Conservation (phyloP, 176 grass and related monocot genomes). For the Oryza rufipogon region DNA sequence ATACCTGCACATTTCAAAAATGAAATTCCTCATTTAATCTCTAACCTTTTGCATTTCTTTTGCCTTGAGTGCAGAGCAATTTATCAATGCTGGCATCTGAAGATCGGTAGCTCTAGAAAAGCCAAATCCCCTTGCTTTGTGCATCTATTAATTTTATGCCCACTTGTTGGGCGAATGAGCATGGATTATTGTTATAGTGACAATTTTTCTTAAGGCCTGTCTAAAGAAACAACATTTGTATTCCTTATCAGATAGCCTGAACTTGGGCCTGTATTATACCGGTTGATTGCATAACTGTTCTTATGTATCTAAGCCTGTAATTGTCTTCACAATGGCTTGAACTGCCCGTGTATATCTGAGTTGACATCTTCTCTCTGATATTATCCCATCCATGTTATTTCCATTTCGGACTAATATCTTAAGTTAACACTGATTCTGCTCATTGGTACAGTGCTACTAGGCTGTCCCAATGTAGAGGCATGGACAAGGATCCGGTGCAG, state of each 20-base stretch:
- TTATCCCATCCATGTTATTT: conserved; percentile 13
- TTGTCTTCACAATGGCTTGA: conserved; percentile 33
- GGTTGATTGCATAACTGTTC: conserved; percentile 47
- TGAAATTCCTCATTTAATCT: background rate
- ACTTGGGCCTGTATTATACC: conserved; percentile 45
- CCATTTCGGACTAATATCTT: background rate
- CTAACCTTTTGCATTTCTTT: background rate
- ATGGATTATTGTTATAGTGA: conserved; percentile 36
- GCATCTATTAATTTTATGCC: conserved; percentile 33
- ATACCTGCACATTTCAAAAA: conserved; percentile 9
- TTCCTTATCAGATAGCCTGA: conserved; percentile 28
- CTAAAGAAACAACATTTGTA: conserved; percentile 32
- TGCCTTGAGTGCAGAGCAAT: conserved; percentile 33
- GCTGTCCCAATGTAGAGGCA: too few species aligned
- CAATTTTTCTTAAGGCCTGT: conserved; percentile 33
- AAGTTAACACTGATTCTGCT: background rate
- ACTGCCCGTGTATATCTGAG: conserved; percentile 43
- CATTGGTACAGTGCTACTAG: background rate
- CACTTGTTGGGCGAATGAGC: conserved; percentile 21
- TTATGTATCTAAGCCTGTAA: conserved; percentile 56
- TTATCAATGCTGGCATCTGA: conserved; percentile 31
- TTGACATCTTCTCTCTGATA: conserved; percentile 34
- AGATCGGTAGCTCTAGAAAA: conserved; percentile 41
- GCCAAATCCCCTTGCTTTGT: conserved; percentile 30
- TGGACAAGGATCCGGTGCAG: too few species aligned